phyloP scores from a whole-genome alignment of 2,329 filamentous ascomycete species.

The Beauveria varroae region DNA sequence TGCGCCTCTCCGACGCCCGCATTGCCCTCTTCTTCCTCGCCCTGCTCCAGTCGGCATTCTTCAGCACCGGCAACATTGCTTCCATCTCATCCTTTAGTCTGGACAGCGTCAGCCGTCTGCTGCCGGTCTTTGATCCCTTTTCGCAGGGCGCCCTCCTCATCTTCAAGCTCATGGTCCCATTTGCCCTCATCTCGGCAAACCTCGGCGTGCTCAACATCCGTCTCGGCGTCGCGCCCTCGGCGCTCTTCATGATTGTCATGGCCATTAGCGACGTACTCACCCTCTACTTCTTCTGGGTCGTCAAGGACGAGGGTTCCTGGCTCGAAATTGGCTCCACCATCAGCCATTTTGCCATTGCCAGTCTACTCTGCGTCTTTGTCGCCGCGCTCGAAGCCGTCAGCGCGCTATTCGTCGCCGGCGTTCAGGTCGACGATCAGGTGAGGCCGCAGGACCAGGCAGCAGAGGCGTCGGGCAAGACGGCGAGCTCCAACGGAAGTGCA shows the following conservation, averaged over 20 bases:
- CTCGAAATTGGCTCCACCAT: conserved; percentile 96
- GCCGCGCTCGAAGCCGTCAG: conserved; percentile 80
- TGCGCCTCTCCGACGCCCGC: conserved; percentile 76
- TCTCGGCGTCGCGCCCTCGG: conserved; percentile 76
- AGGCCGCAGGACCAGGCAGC: neutral
- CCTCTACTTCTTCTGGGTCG: conserved; percentile 95
- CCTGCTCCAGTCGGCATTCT: conserved; percentile 90
- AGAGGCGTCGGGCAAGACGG: neutral
- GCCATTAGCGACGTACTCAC: conserved; percentile 86
- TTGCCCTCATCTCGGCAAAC: conserved; percentile 85
- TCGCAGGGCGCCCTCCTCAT: conserved; percentile 81
- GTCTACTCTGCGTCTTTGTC: conserved; percentile 82
- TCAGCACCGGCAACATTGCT: conserved; percentile 92
- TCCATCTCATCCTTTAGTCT: conserved; percentile 90
- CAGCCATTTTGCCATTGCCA: conserved; percentile 90
- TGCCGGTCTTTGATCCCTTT: conserved; percentile 91
- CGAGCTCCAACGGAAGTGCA: neutral
- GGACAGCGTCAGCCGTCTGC: conserved; percentile 77
- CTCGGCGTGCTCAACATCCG: conserved; percentile 86
- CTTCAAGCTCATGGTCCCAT: conserved; percentile 87
- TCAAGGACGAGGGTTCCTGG: conserved; percentile 94
- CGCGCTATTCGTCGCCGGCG: conserved; percentile 71
- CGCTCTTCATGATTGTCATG: conserved; percentile 92
- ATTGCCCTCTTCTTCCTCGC: conserved; percentile 93
- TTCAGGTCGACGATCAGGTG: conserved; percentile 50